Percentiles rank a stretch among this genome's conserved stretches.
phyloP scores from a whole-genome alignment of 1,139 yeast species.

The Zygosaccharomyces pseudobailii region DNA sequence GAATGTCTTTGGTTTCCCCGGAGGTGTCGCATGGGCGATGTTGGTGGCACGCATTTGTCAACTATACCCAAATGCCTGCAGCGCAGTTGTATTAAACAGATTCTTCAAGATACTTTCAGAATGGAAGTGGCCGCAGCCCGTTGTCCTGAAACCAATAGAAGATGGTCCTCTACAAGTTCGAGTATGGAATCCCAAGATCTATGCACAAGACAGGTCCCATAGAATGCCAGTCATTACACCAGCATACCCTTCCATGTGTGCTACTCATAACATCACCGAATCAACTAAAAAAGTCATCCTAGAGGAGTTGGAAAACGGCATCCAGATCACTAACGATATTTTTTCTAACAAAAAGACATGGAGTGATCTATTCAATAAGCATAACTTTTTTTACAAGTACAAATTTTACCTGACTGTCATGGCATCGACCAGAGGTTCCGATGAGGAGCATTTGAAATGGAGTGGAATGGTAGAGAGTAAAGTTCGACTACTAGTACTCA shows the following conservation, averaged over 20 bases:
- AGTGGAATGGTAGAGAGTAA: slow-evolving; percentile 91
- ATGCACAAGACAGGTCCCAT: slow-evolving; percentile 83
- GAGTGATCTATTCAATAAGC: slow-evolving; percentile 72
- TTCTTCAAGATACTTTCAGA: slow-evolving; percentile 79
- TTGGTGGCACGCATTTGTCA: slow-evolving; percentile 95
- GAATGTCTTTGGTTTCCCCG: slow-evolving; percentile 95
- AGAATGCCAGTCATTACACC: slow-evolving; percentile 99
- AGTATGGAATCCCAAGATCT: slow-evolving; percentile 93
- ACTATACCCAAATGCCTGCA: slow-evolving; percentile 90
- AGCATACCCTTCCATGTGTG: slow-evolving; percentile 99
- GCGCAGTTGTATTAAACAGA: slow-evolving; percentile 83
- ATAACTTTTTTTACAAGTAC: slow-evolving; percentile 74
- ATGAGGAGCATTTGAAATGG: slow-evolving; percentile 84
- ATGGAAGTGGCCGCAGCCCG: slow-evolving; percentile 99
- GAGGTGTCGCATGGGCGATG: slow-evolving; percentile 99
- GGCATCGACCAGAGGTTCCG: slow-evolving; percentile 65
- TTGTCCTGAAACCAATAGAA: slow-evolving; percentile 81
- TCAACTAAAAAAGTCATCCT: slow-evolving; percentile 82
- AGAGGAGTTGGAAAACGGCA: slow-evolving; percentile 71
- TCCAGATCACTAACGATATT: slow-evolving; percentile 65
- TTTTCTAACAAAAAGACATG: slow-evolving; percentile 59
- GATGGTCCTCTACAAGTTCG: slow-evolving; percentile 96
- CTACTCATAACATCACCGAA: slow-evolving; percentile 88
- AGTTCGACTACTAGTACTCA: slow-evolving; percentile 72
- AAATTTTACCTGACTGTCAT: slow-evolving; percentile 81